Evolutionary conservation across 2,329 filamentous ascomycete species (phyloP), one percentile per base, ranked within the genome.

Genomic region (Aureobasidium zeae): DNA sequence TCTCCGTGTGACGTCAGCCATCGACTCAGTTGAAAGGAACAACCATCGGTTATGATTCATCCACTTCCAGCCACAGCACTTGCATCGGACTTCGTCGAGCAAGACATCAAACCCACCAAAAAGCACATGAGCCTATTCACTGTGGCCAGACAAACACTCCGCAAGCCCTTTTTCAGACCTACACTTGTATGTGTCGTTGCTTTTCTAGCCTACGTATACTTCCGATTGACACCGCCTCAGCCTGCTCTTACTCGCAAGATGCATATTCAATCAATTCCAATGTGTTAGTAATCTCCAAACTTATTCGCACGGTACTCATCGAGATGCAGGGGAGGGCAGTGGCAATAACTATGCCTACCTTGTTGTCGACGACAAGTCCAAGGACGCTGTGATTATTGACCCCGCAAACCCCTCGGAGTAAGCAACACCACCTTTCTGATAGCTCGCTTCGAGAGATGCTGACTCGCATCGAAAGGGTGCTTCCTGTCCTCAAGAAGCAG

Each of bases 191-290:
- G 32, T 32, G 20, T 28, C 6, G 19, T 45, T 45, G 26, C 38
- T 31, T 31, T 28, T 28, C 21, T 25, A 3, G 19, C 32, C 12
- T 45, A 25, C 25, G 37, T 31, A 2, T 45, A 37, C 25, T 28
- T 31, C 38, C 32, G 43, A 38, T 41, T 47, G 45, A 47, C 44
- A 15, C 36, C 37, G n/a, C 36, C 24, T 29, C 30, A 47, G 45
- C 45, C 37, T 26, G 32, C 16, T 29, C 19, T 24, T 16, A 30
- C 45, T 17, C 37, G 45, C 24, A 67, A 67, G 53, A 91, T 91
- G 85, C 83, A 89, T 76, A 82, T 89, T 67, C 76, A 85, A 65
- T 83, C 83, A 53, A 89, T 91, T 65, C 83, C 84, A 46, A 89
- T 91, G 83, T 89, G 85, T 87, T 76, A 58, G 79, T 39, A 16